A percentile compares a stretch with the other conserved stretches of the same genome.
These are phyloP conservation scores for Fragilaria radians DNA, from an alignment of 108 stramenopile genomes.

Conservation along the genomic window DNA sequence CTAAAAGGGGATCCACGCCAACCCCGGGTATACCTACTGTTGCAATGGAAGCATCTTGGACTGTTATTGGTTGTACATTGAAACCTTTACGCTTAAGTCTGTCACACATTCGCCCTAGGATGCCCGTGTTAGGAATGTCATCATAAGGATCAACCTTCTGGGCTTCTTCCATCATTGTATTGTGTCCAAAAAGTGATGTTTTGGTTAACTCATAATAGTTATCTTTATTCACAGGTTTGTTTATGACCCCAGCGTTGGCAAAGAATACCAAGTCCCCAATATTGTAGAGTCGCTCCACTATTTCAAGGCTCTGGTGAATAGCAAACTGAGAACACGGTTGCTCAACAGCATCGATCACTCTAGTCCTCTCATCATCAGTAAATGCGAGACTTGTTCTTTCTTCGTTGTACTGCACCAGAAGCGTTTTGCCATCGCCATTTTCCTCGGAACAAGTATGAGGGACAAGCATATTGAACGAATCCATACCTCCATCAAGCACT, in stretches of 20 bases:
- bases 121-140: slow-evolving; percentile 8
- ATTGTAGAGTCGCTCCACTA: slow-evolving; percentile 24
- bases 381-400: slow-evolving; percentile 25
- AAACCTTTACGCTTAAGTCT: slow-evolving; percentile 16
- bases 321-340: slow-evolving; percentile 39
- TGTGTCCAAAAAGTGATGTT: slow-evolving; percentile 30
- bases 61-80: too few species aligned
- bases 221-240: slow-evolving; percentile 10
- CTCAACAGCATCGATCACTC: slow-evolving; percentile 12
- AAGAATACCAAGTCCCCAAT: slow-evolving; percentile 19
- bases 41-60: too few species aligned
- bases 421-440: slow-evolving; percentile 9
- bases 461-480: slow-evolving; percentile 49
- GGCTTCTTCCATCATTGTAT: slow-evolving; percentile 27
- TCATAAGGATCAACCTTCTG: slow-evolving; percentile 21
- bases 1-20: too few species aligned
- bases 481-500: slow-evolving; percentile 41
- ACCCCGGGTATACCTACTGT: too few species aligned
- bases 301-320: too few species aligned
- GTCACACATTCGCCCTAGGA: slow-evolving; percentile 43
- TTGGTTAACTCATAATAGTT: slow-evolving; percentile 4
- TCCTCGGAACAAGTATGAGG: slow-evolving; percentile 29
- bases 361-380: slow-evolving; percentile 5
- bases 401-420: slow-evolving; percentile 20
- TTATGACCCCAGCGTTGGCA: too few species aligned